Evolutionary conservation across 1,284 basidiomycete species (phyloP), one percentile per base, ranked within the genome.

Genomic region (Ceratobasidium sp.): DNA sequence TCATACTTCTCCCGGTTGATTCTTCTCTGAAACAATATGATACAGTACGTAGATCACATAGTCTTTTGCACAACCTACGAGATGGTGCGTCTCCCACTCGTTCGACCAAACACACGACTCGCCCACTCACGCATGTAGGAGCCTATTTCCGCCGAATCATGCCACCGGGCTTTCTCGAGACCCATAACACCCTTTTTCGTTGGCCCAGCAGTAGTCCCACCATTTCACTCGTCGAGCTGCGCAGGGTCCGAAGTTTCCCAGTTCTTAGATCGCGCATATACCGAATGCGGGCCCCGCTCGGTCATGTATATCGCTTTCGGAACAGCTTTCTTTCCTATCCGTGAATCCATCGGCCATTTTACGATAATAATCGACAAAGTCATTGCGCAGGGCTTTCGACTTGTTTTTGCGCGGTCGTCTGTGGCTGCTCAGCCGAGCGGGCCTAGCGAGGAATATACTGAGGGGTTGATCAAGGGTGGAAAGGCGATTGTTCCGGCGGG

Each of bases 271-370:
- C 18, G 41, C n/a, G 50, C 50, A 32, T 55, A 41, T 2, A 26
- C 9, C 7, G 38, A 55, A 23, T n/a, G 43, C 18, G 66, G 66
- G 6, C 28, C 52, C 4, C 50, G 57, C 50, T 41, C 30, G 1
- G 66, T 55, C 5, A 23, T 70, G 11, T 70, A 70, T 52, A 44
- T 70, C 50, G 52, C 66, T 6, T 70, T 70, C 38, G 66, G 66
- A 23, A n/a, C 66, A 14, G 14, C 46, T n/a, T 58, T 70, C 50
- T 70, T 70, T 21, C 66, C 66, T 35, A 30, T 13, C 9, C 52
- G 23, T 14, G 23, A 8, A 8, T 55, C 52, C 9, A 2, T 26
- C n/a, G 9, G 18, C 23, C 66, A 70, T 49, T 16, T 70, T 7
- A 44, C 5, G 5, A 23, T 43, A 8, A 35, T 57, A 16, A 2